These are phyloP conservation scores for Pelargonium nanum DNA, from an alignment of 345 rosid genomes.

Conservation along the genomic window DNA sequence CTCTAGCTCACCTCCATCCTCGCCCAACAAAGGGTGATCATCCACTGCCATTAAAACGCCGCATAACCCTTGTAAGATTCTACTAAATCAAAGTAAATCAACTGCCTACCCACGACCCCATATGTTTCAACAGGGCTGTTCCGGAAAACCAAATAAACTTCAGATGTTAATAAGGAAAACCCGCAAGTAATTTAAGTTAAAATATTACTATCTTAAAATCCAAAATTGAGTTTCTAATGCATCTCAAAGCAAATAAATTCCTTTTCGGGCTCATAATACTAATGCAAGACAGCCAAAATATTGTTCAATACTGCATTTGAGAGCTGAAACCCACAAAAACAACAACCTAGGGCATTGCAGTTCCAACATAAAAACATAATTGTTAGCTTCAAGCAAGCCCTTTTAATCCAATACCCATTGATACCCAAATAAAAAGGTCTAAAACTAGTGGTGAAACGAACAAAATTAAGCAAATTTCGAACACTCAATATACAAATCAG, in stretches of 20 bases:
- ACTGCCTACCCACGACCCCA: too few species aligned
- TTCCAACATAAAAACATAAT: background rate
- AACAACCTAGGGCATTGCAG: background rate
- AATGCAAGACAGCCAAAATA: too few species aligned
- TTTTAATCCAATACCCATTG: background rate
- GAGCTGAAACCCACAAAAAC: background rate
- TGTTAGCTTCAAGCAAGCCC: background rate
- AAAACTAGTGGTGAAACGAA: background rate
- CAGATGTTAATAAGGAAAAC: background rate
- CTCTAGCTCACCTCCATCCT: slow-evolving; percentile 16
- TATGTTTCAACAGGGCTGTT: too few species aligned
- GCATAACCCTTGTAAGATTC: background rate
- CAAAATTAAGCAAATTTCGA: background rate
- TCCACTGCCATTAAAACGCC: slow-evolving; percentile 16
- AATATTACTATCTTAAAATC: background rate
- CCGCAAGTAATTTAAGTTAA: background rate
- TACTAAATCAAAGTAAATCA: background rate
- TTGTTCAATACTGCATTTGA: background rate
- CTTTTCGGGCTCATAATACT: too few species aligned
- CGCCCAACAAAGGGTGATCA: slow-evolving; percentile 13
- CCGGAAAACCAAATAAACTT: too few species aligned
- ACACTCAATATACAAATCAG: background rate
- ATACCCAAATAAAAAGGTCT: background rate
- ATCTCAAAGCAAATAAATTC: too few species aligned
- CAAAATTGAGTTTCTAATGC: too few species aligned